phyloP scores from a whole-genome alignment of 2,329 filamentous ascomycete species.

The Dothideomycetes sp. region DNA sequence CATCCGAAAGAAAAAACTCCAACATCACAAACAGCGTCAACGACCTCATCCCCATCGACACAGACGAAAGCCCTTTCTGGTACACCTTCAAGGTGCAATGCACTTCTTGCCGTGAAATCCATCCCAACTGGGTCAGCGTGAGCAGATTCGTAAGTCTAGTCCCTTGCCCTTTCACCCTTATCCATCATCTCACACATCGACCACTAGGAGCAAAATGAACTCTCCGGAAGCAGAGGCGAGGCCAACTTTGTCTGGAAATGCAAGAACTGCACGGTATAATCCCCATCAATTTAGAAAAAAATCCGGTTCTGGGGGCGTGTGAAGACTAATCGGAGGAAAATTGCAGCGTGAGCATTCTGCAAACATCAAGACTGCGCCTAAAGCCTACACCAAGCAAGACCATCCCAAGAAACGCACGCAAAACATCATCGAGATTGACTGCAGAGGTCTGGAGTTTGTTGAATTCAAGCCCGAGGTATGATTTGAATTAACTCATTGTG shows the following conservation, averaged over 20 bases:
- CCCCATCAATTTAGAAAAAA: background rate
- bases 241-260: conserved; percentile 99
- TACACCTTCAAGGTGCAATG: conserved; percentile 98
- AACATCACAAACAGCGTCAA: conserved; percentile 59
- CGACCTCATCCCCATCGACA: conserved; percentile 77
- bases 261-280: conserved; percentile 84
- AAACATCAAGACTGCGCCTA: conserved; percentile 66
- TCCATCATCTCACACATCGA: background rate
- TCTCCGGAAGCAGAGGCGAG: conserved; percentile 87
- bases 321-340: no score
- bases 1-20: no score
- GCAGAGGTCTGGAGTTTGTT: conserved; percentile 81
- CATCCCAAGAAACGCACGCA: conserved; percentile 63
- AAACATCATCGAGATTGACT: conserved; percentile 85
- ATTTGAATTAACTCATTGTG: background rate
- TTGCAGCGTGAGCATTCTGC: conserved; percentile 72
- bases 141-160: conserved; percentile 67
- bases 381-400: conserved; percentile 54
- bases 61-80: conserved; percentile 73
- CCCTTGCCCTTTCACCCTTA: background rate
- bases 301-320: no score
- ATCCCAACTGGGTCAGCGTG: conserved; percentile 77
- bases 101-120: conserved; percentile 88
- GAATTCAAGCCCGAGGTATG: conserved; percentile 83
- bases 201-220: conserved; percentile 71